Conservation (phyloP, 345 rosid species). For the Arabis hirsuta region DNA sequence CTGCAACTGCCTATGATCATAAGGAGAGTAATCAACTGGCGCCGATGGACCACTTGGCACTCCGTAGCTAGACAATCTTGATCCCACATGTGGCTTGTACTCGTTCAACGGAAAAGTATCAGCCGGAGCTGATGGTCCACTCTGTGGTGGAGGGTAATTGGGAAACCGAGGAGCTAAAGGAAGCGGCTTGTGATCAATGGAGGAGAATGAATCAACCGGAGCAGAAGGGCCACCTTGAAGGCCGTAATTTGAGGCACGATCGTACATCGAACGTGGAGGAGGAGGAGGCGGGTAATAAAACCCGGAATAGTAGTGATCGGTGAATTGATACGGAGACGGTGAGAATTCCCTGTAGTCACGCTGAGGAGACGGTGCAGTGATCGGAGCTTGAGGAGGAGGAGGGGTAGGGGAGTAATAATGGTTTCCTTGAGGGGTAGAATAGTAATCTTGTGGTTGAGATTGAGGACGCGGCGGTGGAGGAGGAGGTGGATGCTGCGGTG, state of each 20-base stretch:
- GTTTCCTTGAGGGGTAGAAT: slow-evolving; percentile 44
- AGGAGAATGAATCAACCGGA: slow-evolving; percentile 52
- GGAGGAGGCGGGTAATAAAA: slow-evolving; percentile 51
- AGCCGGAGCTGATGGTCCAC: slow-evolving; percentile 61
- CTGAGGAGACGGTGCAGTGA: slow-evolving; percentile 31
- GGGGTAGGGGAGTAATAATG: slow-evolving; percentile 55
- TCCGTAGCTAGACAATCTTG: slow-evolving; percentile 45
- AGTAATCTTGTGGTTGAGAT: slow-evolving; percentile 48
- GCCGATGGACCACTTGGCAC: slow-evolving; percentile 57
- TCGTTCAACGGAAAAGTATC: slow-evolving; percentile 47
- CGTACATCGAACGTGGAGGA: slow-evolving; percentile 55
- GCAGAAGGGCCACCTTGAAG: slow-evolving; percentile 53
- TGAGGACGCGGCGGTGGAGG: slow-evolving; percentile 51
- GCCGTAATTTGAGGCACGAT: slow-evolving; percentile 45
- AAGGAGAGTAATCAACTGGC: slow-evolving; percentile 60
- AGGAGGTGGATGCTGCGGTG: slow-evolving; percentile 45
- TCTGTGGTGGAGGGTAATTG: slow-evolving; percentile 35
- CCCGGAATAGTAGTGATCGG: slow-evolving; percentile 50
- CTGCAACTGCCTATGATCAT: slow-evolving; percentile 49
- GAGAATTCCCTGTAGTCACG: slow-evolving; percentile 55
- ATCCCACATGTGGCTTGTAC: slow-evolving; percentile 46
- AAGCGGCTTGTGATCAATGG: slow-evolving; percentile 47
- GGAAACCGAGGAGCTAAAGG: slow-evolving; percentile 41
- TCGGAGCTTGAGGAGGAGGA: slow-evolving; percentile 46
- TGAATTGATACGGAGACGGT: slow-evolving; percentile 41